Conservation (phyloP, 495 filamentous ascomycete species). For the Chaetomium tenue region DNA sequence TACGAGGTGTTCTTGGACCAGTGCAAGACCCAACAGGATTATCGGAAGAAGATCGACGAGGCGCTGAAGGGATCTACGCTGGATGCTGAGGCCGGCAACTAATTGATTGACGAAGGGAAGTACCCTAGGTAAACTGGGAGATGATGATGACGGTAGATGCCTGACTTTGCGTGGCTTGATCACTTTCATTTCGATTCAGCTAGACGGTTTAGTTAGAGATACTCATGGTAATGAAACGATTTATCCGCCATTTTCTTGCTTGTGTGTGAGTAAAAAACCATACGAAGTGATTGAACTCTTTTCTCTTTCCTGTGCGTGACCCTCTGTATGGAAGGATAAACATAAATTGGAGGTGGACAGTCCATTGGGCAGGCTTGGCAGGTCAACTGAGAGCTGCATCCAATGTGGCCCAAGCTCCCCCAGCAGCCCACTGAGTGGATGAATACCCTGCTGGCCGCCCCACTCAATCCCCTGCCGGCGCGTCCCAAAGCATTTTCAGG, state of each 20-base stretch:
- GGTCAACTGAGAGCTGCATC: slow-evolving; percentile 4
- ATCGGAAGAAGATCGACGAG: slow-evolving; percentile 65
- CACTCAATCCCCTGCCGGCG: slow-evolving; percentile 3
- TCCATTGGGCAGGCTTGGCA: slow-evolving; percentile 1
- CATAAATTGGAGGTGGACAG: too few species aligned
- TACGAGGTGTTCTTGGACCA: slow-evolving; percentile 82
- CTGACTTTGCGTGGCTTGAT: not conserved
- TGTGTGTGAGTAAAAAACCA: too few species aligned
- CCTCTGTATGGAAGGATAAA: too few species aligned
- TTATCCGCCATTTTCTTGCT: not conserved
- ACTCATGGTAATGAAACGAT: not conserved
- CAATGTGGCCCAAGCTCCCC: slow-evolving; percentile 19
- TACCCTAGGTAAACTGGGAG: too few species aligned
- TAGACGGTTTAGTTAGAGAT: not conserved
- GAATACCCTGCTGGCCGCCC: slow-evolving; percentile 9
- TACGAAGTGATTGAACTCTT: too few species aligned
- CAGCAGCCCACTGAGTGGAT: too few species aligned
- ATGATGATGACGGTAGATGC: not conserved
- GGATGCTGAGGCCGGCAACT: slow-evolving; percentile 1
- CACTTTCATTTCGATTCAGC: not conserved
- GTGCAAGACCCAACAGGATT: slow-evolving; percentile 70
- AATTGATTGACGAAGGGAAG: not conserved
- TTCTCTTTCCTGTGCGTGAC: too few species aligned
- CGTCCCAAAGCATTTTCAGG: slow-evolving; percentile 12
- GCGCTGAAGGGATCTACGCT: slow-evolving; percentile 50